A percentile compares a stretch with the other conserved stretches of the same genome.
phyloP scores from a whole-genome alignment of 2,329 filamentous ascomycete genomes.

The Aspergillus proliferans region DNA sequence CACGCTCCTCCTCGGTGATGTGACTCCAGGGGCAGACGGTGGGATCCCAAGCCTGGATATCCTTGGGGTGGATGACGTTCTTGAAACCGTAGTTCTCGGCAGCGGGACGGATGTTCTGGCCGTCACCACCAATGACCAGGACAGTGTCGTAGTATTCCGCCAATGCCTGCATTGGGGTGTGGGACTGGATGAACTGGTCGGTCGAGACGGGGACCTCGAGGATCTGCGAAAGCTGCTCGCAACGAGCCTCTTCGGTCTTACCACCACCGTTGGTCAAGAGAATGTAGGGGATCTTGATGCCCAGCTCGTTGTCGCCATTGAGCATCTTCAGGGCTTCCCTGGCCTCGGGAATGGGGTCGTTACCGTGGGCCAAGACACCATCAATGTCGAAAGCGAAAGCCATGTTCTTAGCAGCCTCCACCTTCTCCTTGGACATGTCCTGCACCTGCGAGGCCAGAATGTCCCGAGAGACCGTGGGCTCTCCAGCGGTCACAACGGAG shows the following conservation, averaged over 20 bases:
- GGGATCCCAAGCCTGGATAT: constrained; percentile 64
- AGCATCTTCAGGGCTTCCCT: constrained; percentile 62
- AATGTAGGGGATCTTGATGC: constrained; percentile 71
- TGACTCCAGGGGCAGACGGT: constrained; percentile 63
- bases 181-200: constrained; percentile 71
- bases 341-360: constrained; percentile 63
- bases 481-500: constrained; percentile 48
- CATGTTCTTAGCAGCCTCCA: constrained; percentile 68
- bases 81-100: constrained; percentile 69
- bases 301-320: constrained; percentile 69
- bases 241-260: constrained; percentile 61
- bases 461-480: constrained; percentile 54
- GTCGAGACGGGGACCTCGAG: constrained; percentile 59
- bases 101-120: constrained; percentile 66
- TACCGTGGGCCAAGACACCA: constrained; percentile 68
- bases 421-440: constrained; percentile 60
- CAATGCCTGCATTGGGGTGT: constrained; percentile 70
- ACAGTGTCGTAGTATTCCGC: constrained; percentile 72
- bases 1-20: constrained; percentile 63
- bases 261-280: constrained; percentile 70
- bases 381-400: constrained; percentile 67
- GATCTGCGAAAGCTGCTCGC: constrained; percentile 62
- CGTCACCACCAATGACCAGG: constrained; percentile 68
- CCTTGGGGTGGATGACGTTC: constrained; percentile 66
- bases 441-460: constrained; percentile 66